These are phyloP conservation scores for Cordyceps tenuipes DNA, from an alignment of 2,329 filamentous ascomycete genomes.

Conservation along the genomic window DNA sequence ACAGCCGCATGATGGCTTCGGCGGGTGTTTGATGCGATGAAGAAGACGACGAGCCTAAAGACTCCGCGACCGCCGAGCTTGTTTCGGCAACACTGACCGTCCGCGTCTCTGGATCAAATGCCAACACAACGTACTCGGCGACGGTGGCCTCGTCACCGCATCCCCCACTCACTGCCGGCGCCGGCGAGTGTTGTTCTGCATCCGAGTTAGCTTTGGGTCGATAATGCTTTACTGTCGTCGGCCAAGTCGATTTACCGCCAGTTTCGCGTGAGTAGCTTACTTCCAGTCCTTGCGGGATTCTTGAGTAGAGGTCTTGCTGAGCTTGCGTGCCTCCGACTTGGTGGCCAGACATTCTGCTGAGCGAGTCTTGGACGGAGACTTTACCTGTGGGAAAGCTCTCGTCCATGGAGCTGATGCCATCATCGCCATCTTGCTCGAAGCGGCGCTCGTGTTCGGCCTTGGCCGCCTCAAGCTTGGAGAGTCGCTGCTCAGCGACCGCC, in stretches of 20 bases:
- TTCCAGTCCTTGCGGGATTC: conserved; percentile 39
- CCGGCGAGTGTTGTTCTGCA: conserved; percentile 1
- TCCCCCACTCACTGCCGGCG: conserved; percentile 4
- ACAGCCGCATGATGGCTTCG: conserved; percentile 51
- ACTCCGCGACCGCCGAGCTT: conserved; percentile 42
- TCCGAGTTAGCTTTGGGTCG: conserved; percentile 9
- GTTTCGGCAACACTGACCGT: conserved; percentile 52
- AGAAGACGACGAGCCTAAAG: conserved; percentile 32
- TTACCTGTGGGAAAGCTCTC: conserved; percentile 29
- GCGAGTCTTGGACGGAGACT: conserved; percentile 21
- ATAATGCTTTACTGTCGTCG: conserved; percentile 29
- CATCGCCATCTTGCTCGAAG: conserved; percentile 20
- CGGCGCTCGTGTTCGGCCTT: conserved; percentile 13
- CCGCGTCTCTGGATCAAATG: conserved; percentile 53
- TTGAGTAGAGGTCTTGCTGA: conserved; percentile 33
- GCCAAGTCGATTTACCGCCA: conserved; percentile 25
- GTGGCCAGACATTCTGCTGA: background rate
- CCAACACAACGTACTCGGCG: conserved; percentile 53
- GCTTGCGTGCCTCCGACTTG: conserved; percentile 11
- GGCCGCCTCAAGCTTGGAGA: conserved; percentile 4
- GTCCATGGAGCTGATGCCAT: conserved; percentile 31
- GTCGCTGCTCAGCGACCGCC: background rate
- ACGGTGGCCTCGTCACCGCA: conserved; percentile 10
- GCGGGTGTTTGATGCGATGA: conserved; percentile 36
- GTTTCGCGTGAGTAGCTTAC: conserved; percentile 38